Evolutionary conservation across 306 rosid species (phyloP).

Genomic region (apple (Malus domestica)): ASM211411v1 NC_041796.1:24005501-24006000

Average conservation of each 20-base stretch:
- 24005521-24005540: constrained; percentile 41
- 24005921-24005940: neutral
- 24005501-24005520: constrained; percentile 38
- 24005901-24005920: neutral
- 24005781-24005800: constrained; percentile 69
- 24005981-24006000: neutral
- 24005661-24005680: neutral
- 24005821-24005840: constrained; percentile 56
- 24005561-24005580: constrained; percentile 55
- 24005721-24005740: neutral
- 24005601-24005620: neutral
- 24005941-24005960: neutral
- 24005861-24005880: constrained; percentile 40
- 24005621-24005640: no score
- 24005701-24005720: neutral
- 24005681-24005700: neutral
- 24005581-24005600: constrained; percentile 69
- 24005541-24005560: constrained; percentile 56
- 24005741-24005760: constrained; percentile 43
- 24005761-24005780: constrained; percentile 86
- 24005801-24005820: constrained; percentile 61
- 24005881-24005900: neutral
- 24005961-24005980: neutral
- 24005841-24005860: constrained; percentile 55
- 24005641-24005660: neutral